Evolutionary conservation across 768 basidiomycete genomes (phyloP).

Genomic region (Suillus alpinus): DNA sequence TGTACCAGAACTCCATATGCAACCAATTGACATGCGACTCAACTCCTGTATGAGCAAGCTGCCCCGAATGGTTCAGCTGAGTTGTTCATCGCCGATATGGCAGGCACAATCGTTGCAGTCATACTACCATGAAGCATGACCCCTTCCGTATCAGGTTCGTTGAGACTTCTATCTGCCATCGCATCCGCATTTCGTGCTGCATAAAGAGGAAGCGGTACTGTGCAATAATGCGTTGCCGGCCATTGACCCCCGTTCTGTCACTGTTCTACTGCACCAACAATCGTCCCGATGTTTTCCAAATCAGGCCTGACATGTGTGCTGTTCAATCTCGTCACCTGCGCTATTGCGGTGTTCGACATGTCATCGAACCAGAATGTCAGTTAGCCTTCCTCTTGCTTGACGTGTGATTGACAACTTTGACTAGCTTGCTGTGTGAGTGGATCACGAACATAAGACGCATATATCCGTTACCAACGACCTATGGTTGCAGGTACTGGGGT

Average conservation of each 20-base stretch:
- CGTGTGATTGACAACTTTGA: background rate
- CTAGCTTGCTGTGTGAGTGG: slow-evolving; percentile 25
- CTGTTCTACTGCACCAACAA: background rate
- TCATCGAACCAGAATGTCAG: slow-evolving; percentile 21
- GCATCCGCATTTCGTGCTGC: background rate
- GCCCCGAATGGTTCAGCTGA: background rate
- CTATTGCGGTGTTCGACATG: slow-evolving; percentile 22
- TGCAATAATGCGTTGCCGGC: background rate
- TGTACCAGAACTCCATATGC: background rate
- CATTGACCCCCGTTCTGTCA: slow-evolving; percentile 1
- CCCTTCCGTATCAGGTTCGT: background rate
- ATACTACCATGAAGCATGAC: background rate
- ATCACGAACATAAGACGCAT: background rate
- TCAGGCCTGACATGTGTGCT: slow-evolving; percentile 7
- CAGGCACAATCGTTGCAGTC: background rate
- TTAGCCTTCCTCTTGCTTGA: background rate
- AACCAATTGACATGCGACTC: background rate
- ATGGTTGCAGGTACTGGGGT: slow-evolving; percentile 31
- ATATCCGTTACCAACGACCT: slow-evolving; percentile 1
- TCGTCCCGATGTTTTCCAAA: background rate
- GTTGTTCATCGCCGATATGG: background rate
- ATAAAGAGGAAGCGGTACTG: slow-evolving; percentile 6
- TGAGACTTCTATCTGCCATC: background rate
- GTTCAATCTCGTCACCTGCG: background rate
- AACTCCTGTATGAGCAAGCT: background rate